Evolutionary conservation across 2,329 filamentous ascomycete species (phyloP).

Genomic region (Zelopaecilomyces penicillatus): DNA sequence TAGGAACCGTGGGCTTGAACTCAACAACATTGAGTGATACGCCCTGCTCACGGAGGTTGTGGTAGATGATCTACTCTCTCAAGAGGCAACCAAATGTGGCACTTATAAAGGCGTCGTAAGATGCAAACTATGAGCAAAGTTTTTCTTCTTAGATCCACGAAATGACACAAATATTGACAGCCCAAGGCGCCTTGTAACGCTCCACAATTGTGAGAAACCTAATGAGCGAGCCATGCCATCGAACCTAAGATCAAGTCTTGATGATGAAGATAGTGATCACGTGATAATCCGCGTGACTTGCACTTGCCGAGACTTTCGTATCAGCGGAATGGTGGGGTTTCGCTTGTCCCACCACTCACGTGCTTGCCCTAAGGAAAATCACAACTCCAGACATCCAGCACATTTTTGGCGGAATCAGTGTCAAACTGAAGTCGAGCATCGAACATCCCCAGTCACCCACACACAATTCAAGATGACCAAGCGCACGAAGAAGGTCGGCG

Average conservation of each 20-base stretch:
- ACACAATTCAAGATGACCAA: constrained; percentile 73
- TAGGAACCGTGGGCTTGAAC: too few relatives aligned
- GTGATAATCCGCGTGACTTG: neutral
- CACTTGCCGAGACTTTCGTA: neutral
- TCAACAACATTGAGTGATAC: too few relatives aligned
- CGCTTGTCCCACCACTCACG: constrained; percentile 24
- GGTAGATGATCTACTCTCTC: too few relatives aligned
- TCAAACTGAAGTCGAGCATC: constrained; percentile 22
- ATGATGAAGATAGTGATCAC: neutral
- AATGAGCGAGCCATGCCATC: too few relatives aligned
- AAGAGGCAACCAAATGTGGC: too few relatives aligned
- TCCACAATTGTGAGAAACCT: too few relatives aligned
- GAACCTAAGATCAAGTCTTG: neutral
- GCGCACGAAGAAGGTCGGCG: constrained; percentile 95
- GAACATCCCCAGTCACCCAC: constrained; percentile 24
- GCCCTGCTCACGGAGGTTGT: too few relatives aligned
- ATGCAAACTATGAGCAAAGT: too few relatives aligned
- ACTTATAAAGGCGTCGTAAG: too few relatives aligned
- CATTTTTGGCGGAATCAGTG: constrained; percentile 24
- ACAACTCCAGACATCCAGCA: constrained; percentile 27
- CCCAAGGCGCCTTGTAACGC: too few relatives aligned
- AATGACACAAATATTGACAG: too few relatives aligned
- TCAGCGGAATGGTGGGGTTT: constrained; percentile 9
- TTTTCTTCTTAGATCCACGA: too few relatives aligned
- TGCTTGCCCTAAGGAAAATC: constrained; percentile 36